Base-by-base conservation (phyloP, 192 early-diverging fungal genomes). In the Mortierella alpina region DNA sequence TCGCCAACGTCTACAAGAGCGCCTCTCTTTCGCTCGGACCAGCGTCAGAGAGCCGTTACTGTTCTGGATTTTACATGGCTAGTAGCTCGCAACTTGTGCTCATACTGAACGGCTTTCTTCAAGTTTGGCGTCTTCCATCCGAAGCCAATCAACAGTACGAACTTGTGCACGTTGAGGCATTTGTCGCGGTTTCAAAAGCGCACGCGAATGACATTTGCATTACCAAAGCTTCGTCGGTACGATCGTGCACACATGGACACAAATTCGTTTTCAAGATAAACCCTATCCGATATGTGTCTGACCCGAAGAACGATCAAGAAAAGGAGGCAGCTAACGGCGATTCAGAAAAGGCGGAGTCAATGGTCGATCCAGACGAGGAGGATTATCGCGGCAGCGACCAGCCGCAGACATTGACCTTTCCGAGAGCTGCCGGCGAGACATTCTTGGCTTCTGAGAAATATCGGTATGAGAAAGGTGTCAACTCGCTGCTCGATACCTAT, bases 61-160 rank as follows among this genome's bases (percentile, higher is more conserved):
- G 57, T 23, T 17, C 14, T 1, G 42, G 31, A 31, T 11, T 45
- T 14, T 67, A 57, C 20, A 4, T 67, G 4, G 17, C 49, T 23
- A 20, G 18, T 4, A 20, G 54, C 4, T 67, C 65, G 41, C 65
- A 42, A n/a, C 42, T 67, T n/a, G 42, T 57, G 11, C 23, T 67
- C 0, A 20, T 57, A 13, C 15, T 44, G 2, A 45, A 22, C 12
- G 40, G 22, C 7, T 67, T 47, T 13, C 15, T 67, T 45, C 65
- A 67, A 12, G 11, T 67, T 0, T 67, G 65, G 65, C 45, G 46
- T 13, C 42, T 65, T 15, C 5, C 39, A 1, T 10, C 42, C 11
- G 7, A 6, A 13, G 46, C 23, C 11, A 31, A 45, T 52, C 31
- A 31, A 31, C 31, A 31, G 31, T 31, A 31, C 31, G 31, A 31